Base-by-base conservation (phyloP, 805 yeast species). In the Wickerhamomyces sydowiorum region DNA sequence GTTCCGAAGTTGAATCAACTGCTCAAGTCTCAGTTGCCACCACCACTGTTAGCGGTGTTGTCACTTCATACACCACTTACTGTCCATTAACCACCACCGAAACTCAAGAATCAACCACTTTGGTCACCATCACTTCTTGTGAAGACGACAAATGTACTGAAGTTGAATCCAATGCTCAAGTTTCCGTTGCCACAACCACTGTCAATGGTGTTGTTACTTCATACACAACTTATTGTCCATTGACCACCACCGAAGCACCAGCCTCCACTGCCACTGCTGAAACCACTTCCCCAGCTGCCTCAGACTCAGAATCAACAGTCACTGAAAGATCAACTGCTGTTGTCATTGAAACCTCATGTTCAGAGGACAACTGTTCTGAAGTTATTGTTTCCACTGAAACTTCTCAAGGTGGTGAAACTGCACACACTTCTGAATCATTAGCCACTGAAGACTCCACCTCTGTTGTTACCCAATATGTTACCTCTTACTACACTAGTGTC, bases 21-120 rank as follows among this genome's bases (percentile, higher is more conserved):
- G 62, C 67, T 51, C 48, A 55, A 45, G 60, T 62, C 23, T 59
- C 65, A 19, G 56, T 60, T 40, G 61, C 62, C 39, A 62, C 66
- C 36, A 58, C 54, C 37, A 59, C 66, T 39, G 53, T 52, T 39
- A 49, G 54, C 53, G 62, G 60, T 50, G 56, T 30, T 18, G 43
- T 42, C 17, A 45, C 46, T 19, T 32, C 40, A 23, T 41, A 42
- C 30, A 46, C 48, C 18, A 48, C 50, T 17, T 43, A 30, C 32
- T 41, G 48, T 34, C 47, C 47, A 36, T 24, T 42, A 17, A 25
- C 39, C 27, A 32, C 39, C 37, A 29, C 32, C 15, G 38, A 27
- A n/a, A 15, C 17, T 15, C n/a, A 29, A 6, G 7, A n/a, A 7
- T 29, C 32, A 5, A 29, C 32, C 18, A 29, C 9, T 4, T 5